These are phyloP conservation scores for Ilex asprella DNA, from an alignment of 257 asterid species.

Conservation along the genomic window DNA sequence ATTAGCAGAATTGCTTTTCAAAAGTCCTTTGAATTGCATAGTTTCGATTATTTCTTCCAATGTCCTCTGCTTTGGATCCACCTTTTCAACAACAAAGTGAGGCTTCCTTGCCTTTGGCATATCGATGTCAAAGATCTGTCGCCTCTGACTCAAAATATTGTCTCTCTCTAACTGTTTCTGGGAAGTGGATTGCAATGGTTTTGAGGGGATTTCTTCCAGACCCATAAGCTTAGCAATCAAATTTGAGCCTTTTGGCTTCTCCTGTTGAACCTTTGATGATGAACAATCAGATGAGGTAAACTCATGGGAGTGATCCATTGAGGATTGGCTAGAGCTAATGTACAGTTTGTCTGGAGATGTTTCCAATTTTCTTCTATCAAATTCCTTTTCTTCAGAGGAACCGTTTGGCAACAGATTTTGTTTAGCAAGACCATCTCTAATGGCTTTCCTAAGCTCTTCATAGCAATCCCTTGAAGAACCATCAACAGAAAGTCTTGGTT, in stretches of 20 bases:
- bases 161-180: constrained; percentile 21
- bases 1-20: constrained; percentile 24
- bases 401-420: constrained; percentile 45
- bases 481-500: constrained; percentile 35
- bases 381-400: constrained; percentile 16
- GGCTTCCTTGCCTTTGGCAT: constrained; percentile 52
- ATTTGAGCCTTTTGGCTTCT: constrained; percentile 42
- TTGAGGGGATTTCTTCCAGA: constrained; percentile 39
- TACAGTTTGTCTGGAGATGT: constrained; percentile 28
- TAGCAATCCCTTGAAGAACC: constrained; percentile 46
- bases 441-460: constrained; percentile 69
- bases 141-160: constrained; percentile 17
- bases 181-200: constrained; percentile 5
- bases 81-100: constrained; percentile 25
- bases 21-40: constrained; percentile 53
- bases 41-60: constrained; percentile 51
- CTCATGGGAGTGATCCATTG: constrained; percentile 28
- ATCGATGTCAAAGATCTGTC: constrained; percentile 39
- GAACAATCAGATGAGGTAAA: constrained; percentile 29
- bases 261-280: constrained; percentile 17
- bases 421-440: constrained; percentile 55
- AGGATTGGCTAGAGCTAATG: constrained; percentile 51
- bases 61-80: constrained; percentile 26
- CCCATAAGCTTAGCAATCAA: constrained; percentile 84
- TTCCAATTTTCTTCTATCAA: not conserved